Base-by-base conservation (phyloP, 116 monocot genomes). In the Posidonia oceanica region DNA sequence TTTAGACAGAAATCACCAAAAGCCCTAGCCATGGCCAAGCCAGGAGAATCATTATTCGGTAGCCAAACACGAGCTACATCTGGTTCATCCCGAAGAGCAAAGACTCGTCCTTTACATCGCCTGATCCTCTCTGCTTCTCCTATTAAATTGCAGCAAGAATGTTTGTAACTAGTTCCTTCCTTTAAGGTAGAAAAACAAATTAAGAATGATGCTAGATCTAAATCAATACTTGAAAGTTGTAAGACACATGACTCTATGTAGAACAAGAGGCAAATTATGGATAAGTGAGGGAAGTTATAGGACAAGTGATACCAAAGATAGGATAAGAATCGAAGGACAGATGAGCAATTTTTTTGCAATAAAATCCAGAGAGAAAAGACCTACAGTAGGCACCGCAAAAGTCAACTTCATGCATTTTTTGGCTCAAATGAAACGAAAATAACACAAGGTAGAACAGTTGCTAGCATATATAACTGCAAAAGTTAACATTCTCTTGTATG, bases 1-100 rank as follows among this genome's bases (percentile, higher is more conserved):
- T 96, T 96, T 16, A 96, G 83, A 77, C 91, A 91, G 59, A 96
- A 96, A 67, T 96, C 91, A 68, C 96, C 96, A 79, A 96, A 85
- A 52, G 96, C 89, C 71, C 96, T 78, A 67, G 96, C 87, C 91
- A 96, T 91, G 20, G 96, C 96, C 74, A 96, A 75, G 58, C 96
- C 96, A 21, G 96, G 91, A 8, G 85, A 81, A 72, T 96, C 73
- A 58, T 74, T 70, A 52, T 89, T 81, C 51, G 96, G 96, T 14
- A 96, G 76, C 96, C 96, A 96, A 61, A 96, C 83, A 51, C 96
- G 82, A 71, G 91, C 79, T 14, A 96, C 91, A 59, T 85, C 81
- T 68, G 91, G 95, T 75, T 96, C 96, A 73, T 91, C 85, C 36
- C 64, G 78, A 61, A 91, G 96, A 44, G 96, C 84, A 83, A 91